Evolutionary conservation across 352 stramenopile species (phyloP), one percentile per base, ranked within the genome.

Genomic region (Globisporangium abappressorium): DNA sequence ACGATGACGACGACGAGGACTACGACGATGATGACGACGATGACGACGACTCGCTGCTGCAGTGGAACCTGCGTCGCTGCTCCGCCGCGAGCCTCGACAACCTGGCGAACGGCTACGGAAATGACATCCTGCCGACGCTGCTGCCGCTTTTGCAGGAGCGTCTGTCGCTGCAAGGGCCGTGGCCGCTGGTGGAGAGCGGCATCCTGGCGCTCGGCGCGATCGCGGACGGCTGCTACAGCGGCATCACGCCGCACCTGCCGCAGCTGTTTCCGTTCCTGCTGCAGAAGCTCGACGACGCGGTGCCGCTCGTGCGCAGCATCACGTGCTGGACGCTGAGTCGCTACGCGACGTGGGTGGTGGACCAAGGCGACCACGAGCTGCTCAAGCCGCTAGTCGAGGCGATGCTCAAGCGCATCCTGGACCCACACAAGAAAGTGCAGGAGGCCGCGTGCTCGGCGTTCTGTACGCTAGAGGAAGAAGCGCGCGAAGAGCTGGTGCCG

Each of bases 41-140:
- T 43, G 89, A 94, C 62, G 92, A 97, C 70, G 93, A 98, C 61
- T 97, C 97, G 70, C 80, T 98, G 57, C 85, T 98, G 70, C 85
- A 98, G 81, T 99, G 97, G 97, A 98, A 96, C 66, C 76, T 99
- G 57, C 85, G 97, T 71, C 98, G 97, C 65, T 98, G 94, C 76
- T 90, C 94, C 20, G 97, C 96, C 46, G 96, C 94, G 20, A 97
- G 89, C 69, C 77, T 99, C n/a, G 97, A 99, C 81, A 98, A 93
- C 68, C 73, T 99, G 55, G 82, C 94, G 9, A 95, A 92, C 53
- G 80, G 95, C 12, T 98, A 97, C 74, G 96, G 94, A n/a, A 90
- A 92, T 18, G 80, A 93, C n/a, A 97, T 98, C 41, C 75, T 99
- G 24, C 93, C 93, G 41, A 89, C 91, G 33, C 70, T 99, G 38